These are phyloP conservation scores for Chrysanthemum makinoi DNA, from an alignment of 129 eudicot species.

Conservation along the genomic window DNA sequence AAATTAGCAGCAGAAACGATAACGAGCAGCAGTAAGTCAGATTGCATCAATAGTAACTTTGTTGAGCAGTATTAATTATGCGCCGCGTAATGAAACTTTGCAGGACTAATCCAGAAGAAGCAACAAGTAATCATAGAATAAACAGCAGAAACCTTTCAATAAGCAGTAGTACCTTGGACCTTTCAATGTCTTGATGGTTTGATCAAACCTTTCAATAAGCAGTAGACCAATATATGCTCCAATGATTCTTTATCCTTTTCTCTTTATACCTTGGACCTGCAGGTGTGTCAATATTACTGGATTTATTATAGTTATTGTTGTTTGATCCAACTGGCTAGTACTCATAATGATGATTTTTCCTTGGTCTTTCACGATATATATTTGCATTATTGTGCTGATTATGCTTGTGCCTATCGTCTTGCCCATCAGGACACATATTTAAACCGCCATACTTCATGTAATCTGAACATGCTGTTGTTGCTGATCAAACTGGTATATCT, in stretches of 20 bases:
- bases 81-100: no score
- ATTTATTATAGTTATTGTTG: slow-evolving; percentile 37
- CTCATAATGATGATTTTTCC: slow-evolving; percentile 67
- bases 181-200: no score
- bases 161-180: no score
- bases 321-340: slow-evolving; percentile 82
- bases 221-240: no score
- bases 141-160: no score
- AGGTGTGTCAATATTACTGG: slow-evolving; percentile 39
- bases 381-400: slow-evolving; percentile 24
- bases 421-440: slow-evolving; percentile 39
- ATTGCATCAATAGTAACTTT: no score
- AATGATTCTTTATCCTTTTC: background rate
- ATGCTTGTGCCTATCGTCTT: slow-evolving; percentile 52
- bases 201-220: no score
- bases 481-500: slow-evolving; percentile 36
- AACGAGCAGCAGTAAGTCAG: no score
- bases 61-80: no score
- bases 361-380: slow-evolving; percentile 52
- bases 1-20: no score
- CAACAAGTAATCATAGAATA: no score
- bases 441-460: slow-evolving; percentile 51
- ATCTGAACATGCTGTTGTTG: slow-evolving; percentile 49
- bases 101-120: no score
- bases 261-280: slow-evolving; percentile 47